These are phyloP conservation scores for Xerocomus brunneocitrinus DNA, from an alignment of 768 basidiomycete genomes.

Conservation along the genomic window DNA sequence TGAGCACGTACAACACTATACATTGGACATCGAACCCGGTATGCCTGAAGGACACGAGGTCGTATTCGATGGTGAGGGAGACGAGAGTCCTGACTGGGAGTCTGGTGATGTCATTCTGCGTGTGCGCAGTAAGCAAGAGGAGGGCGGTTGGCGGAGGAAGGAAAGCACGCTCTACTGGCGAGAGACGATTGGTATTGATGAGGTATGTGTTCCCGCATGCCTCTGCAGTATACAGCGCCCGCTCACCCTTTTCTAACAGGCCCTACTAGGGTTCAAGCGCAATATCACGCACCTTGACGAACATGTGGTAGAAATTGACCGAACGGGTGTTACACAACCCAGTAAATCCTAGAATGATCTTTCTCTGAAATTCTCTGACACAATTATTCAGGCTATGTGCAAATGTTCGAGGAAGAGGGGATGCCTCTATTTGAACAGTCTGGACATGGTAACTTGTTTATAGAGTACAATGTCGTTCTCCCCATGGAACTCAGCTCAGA, in stretches of 20 bases:
- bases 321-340: slow-evolving; percentile 88
- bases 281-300: slow-evolving; percentile 93
- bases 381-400: slow-evolving; percentile 66
- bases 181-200: slow-evolving; percentile 86
- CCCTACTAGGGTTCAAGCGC: slow-evolving; percentile 91
- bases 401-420: slow-evolving; percentile 82
- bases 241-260: slow-evolving; percentile 43
- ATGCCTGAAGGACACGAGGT: slow-evolving; percentile 93
- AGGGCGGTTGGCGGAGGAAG: slow-evolving; percentile 84
- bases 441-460: slow-evolving; percentile 74
- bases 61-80: slow-evolving; percentile 93
- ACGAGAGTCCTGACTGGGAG: slow-evolving; percentile 95
- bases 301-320: slow-evolving; percentile 61
- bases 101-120: slow-evolving; percentile 89
- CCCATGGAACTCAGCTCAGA: slow-evolving; percentile 67
- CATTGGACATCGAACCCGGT: slow-evolving; percentile 80
- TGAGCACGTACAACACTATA: slow-evolving; percentile 76
- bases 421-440: slow-evolving; percentile 69
- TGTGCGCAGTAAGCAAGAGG: slow-evolving; percentile 71
- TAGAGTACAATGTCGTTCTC: slow-evolving; percentile 92
- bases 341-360: slow-evolving; percentile 37
- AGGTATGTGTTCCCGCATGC: slow-evolving; percentile 40
- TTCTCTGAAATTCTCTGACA: not conserved
- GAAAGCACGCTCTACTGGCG: slow-evolving; percentile 89
- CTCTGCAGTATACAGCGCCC: not conserved